Base-by-base conservation (phyloP, 1,284 basidiomycete genomes). In the Bjerkandera adusta region DNA sequence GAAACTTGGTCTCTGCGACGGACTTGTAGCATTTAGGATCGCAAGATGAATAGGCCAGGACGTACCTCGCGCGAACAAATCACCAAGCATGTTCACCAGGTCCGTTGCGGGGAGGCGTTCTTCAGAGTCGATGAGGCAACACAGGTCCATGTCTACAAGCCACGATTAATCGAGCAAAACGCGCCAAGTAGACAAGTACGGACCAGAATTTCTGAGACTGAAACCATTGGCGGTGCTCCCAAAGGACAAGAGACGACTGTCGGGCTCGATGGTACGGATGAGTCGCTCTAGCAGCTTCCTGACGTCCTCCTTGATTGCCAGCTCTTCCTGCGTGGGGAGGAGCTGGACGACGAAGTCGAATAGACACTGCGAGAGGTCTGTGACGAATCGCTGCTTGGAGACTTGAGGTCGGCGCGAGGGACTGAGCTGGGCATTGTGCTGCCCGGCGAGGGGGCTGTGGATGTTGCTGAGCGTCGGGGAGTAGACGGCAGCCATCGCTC, bases 191-290 rank as follows among this genome's bases (percentile, higher is more conserved):
- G 21, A 37, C 43, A 25, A n/a, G 10, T 25, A 69, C 83, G 61
- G 55, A 91, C 93, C 94, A 52, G 92, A 97, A 71, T 97, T 96
- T 56, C 91, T 78, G 60, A 97, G 79, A 60, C 92, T 94, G 71
- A 93, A 96, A 61, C 87, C 93, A 67, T 92, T 97, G 40, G 87
- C 95, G 56, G 91, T 97, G 66, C 89, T 92, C 30, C 96, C 96
- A 66, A 99, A 99, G 41, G 92, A 93, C 57, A 97, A 71, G 58
- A 99, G 73, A 53, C 91, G 85, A 56, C 91, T 91, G 56, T 92
- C 83, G 34, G 93, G 94, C 67, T 95, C 91, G 67, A 99, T 92
- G 47, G 89, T 92, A 65, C 90, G 83, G 65, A 97, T 96, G 66
- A 98, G 82, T 55, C 90, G 82, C 74, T 98, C 93, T 48, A 99